Base-by-base conservation (phyloP, 1,284 basidiomycete species). In the Mycena citricolor region DNA sequence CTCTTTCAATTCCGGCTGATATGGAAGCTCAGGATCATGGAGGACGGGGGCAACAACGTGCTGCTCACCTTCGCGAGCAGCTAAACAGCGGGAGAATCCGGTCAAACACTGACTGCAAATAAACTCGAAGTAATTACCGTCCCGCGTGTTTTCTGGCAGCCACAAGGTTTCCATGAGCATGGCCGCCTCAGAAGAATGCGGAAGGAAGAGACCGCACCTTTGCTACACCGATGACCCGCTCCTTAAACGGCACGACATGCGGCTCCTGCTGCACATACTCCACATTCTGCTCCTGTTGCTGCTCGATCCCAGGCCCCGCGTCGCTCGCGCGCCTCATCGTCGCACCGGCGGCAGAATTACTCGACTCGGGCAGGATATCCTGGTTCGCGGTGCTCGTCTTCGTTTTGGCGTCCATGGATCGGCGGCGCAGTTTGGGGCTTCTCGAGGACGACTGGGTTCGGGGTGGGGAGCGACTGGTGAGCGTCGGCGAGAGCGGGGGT, bases 1-100 rank as follows among this genome's bases (percentile, higher is more conserved):
- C 29, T 54, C 48, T 31, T 54, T 54, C 26, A 54, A 11, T 35
- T 50, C 48, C 25, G 47, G 47, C 51, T 53, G 20, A 8, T 26
- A 14, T 2, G 13, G 13, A 8, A 20, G 20, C 6, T 36, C 6
- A 36, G 21, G 12, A 16, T n/a, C 10, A 36, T 36, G 33, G 8
- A 19, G 17, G 4, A 22, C 20, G 13, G 11, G 16, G 10, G 10
- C 8, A 10, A 8, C n/a, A 12, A 4, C n/a, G 34, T 17, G 21
- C 17, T 11, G 4, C 31, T 31, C 23, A 51, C 50, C 46, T 52
- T 52, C 10, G 24, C 34, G n/a, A 48, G 19, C 14, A 44, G 42
- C 42, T 44, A n/a, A n/a, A n/a, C n/a, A 41, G 13, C 26, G n/a
- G 6, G 4, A 8, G 26, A 44, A 7, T 37, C 25, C 21, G 6